Conservation (phyloP, 2,329 filamentous ascomycete species). For the Decorospora gaudefroyi region DNA sequence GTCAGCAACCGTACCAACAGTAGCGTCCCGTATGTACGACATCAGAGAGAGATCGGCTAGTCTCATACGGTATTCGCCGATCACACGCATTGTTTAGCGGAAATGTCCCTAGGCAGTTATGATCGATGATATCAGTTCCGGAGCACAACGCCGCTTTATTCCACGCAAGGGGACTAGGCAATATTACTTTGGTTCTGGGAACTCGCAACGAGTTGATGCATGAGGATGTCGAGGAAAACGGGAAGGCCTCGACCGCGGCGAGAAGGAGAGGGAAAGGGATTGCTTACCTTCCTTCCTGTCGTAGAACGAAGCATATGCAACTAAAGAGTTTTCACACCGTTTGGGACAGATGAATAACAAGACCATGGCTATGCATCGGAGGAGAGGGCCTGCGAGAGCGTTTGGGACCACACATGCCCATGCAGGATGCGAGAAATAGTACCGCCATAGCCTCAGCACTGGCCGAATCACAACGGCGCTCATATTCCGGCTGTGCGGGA, state of each 20-base stretch:
- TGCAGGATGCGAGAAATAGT: conserved; percentile 13
- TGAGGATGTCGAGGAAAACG: not conserved
- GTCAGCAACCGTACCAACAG: conserved; percentile 15
- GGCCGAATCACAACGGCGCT: conserved; percentile 6
- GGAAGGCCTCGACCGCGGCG: not conserved
- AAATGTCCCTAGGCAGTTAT: conserved; percentile 3
- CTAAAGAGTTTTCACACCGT: conserved; percentile 30
- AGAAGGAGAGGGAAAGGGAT: conserved; percentile 13
- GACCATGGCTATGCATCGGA: conserved; percentile 11
- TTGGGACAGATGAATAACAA: conserved; percentile 21
- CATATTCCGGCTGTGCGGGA: conserved; percentile 15
- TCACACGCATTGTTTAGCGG: conserved; percentile 14
- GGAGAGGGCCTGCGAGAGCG: conserved; percentile 13
- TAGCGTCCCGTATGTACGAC: conserved; percentile 34
- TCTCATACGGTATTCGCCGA: conserved; percentile 16
- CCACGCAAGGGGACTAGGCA: not conserved
- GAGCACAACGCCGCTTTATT: not conserved
- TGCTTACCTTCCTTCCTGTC: conserved; percentile 19
- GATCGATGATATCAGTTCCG: not conserved
- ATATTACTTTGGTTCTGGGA: too few relatives aligned
- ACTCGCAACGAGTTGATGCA: not conserved
- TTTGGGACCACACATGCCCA: conserved; percentile 13
- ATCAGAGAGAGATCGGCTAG: conserved; percentile 26
- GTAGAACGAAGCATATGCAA: conserved; percentile 15
- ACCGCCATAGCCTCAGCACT: conserved; percentile 6